Conservation (phyloP, 2,329 filamentous ascomycete species). For the Sarocladiaceae sp. region DNA sequence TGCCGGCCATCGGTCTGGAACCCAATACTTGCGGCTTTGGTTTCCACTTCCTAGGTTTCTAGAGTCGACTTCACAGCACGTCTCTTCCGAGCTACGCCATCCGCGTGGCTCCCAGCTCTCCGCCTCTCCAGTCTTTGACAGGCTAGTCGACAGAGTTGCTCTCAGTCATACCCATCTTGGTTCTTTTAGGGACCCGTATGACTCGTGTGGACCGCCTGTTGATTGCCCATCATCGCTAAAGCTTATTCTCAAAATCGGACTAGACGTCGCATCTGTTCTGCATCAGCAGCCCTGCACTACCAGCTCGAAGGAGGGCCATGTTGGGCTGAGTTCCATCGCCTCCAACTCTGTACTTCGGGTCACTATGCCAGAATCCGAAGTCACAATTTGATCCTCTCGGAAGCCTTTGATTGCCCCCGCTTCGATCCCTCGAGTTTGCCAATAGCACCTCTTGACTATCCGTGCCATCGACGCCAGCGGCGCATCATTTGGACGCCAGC, state of each 20-base stretch:
- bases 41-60: too few relatives aligned
- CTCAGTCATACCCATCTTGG: background rate
- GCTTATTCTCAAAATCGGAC: background rate
- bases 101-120: too few relatives aligned
- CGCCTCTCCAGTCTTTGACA: too few relatives aligned
- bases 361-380: constrained; percentile 5
- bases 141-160: too few relatives aligned
- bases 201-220: background rate
- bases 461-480: background rate
- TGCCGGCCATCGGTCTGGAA: too few relatives aligned
- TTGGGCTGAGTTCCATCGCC: constrained; percentile 3
- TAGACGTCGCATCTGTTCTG: constrained; percentile 1
- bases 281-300: background rate
- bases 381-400: background rate
- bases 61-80: too few relatives aligned
- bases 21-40: too few relatives aligned
- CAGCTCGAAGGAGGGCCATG: background rate
- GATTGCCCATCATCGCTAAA: background rate
- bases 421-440: background rate
- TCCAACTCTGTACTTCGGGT: constrained; percentile 3
- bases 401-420: constrained; percentile 6
- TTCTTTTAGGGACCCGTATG: constrained; percentile 7
- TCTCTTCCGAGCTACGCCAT: too few relatives aligned
- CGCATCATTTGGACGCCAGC: constrained; percentile 4
- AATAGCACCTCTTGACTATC: background rate